phyloP scores from a whole-genome alignment of 148 eudicot genomes.

The Cornus controversa region DNA sequence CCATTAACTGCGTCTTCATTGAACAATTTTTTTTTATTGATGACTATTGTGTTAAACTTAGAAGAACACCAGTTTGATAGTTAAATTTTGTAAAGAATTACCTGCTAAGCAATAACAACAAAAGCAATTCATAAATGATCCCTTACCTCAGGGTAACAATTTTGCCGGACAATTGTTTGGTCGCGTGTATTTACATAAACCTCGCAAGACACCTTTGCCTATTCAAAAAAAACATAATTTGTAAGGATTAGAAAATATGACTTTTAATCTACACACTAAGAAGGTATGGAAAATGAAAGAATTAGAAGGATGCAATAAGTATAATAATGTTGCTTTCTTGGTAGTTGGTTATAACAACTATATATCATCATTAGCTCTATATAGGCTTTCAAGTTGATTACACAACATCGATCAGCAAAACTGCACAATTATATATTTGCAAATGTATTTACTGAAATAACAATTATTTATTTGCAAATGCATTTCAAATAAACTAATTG shows the following conservation, averaged over 20 bases:
- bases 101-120: too few relatives aligned
- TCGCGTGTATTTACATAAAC: conserved; percentile 46
- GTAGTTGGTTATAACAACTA: neutral
- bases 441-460: neutral
- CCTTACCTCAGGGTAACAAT: conserved; percentile 60
- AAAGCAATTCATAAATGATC: too few relatives aligned
- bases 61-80: too few relatives aligned
- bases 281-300: neutral
- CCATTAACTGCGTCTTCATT: too few relatives aligned
- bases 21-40: too few relatives aligned
- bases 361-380: neutral
- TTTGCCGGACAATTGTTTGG: conserved; percentile 50
- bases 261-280: conserved; percentile 1
- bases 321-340: neutral
- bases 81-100: too few relatives aligned
- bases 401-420: neutral
- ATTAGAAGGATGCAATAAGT: neutral
- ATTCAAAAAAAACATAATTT: conserved; percentile 2
- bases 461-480: neutral
- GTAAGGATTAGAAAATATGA: neutral
- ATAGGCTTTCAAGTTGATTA: neutral
- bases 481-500: conserved; percentile 1
- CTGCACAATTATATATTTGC: neutral
- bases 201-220: conserved; percentile 69
- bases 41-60: too few relatives aligned